These are phyloP conservation scores for Obelidium mucronatum DNA, from an alignment of 192 early-diverging fungal species.

Conservation along the genomic window DNA sequence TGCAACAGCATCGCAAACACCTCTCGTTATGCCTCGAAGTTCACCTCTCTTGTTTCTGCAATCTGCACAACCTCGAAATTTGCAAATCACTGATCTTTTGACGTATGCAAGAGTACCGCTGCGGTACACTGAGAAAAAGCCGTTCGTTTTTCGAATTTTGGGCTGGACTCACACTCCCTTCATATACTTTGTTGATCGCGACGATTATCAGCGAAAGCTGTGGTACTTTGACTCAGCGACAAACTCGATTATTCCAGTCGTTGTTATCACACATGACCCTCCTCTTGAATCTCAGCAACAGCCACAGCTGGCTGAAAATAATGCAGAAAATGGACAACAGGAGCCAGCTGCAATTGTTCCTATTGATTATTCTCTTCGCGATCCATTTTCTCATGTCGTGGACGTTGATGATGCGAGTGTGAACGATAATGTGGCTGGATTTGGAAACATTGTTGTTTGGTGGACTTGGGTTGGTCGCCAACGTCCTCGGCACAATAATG, in stretches of 20 bases:
- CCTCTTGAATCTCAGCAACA: neutral
- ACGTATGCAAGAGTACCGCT: slow-evolving; percentile 18
- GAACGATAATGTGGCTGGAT: slow-evolving; percentile 25
- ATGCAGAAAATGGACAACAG: neutral
- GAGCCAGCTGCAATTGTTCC: neutral
- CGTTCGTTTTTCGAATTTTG: slow-evolving; percentile 29
- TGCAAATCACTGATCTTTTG: slow-evolving; percentile 14
- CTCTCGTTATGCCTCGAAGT: neutral
- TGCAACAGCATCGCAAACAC: neutral
- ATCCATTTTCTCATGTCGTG: slow-evolving; percentile 20
- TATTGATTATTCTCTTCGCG: neutral
- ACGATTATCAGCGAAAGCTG: slow-evolving; percentile 27
- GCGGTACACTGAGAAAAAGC: slow-evolving; percentile 16
- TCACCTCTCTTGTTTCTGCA: slow-evolving; percentile 22
- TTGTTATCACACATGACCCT: neutral
- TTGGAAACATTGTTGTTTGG: slow-evolving; percentile 31
- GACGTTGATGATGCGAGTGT: slow-evolving; percentile 27
- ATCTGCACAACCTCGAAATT: slow-evolving; percentile 9
- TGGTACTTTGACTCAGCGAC: slow-evolving; percentile 21
- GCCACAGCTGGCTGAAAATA: neutral
- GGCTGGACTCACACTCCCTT: slow-evolving; percentile 33
- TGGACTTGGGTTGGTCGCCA: slow-evolving; percentile 30
- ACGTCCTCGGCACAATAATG: neutral
- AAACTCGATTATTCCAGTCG: slow-evolving; percentile 6
- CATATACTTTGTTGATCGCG: slow-evolving; percentile 34